Base-by-base conservation (phyloP, 1,284 basidiomycete genomes). In the Ceratorhiza oryzae-sativae region DNA sequence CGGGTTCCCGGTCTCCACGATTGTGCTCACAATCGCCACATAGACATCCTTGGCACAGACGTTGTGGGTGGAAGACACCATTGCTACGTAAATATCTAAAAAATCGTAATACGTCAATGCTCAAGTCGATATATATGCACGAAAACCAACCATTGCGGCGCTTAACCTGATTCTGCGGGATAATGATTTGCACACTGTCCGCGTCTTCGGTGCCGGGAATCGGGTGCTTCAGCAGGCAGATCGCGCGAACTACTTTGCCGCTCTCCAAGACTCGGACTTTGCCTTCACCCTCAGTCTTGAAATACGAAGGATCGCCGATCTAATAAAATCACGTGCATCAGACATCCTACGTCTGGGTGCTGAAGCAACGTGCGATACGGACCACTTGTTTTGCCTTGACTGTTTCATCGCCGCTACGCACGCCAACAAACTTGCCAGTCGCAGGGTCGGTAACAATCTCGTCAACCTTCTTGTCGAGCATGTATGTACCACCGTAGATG, bases 401-500 rank as follows among this genome's bases (percentile, higher is more conserved):
- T 18, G 90, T 97, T 85, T 99, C 97, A 8, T 87, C 86, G 48
- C 89, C 95, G 77, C 90, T 92, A 51, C 90, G 91, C 51, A 99
- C 97, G 71, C 97, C 97, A 67, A 92, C 86, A 78, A 99, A 98
- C 80, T 93, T 94, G 79, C 97, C 97, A 73, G 81, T 80, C 59
- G 91, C 88, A 9, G 83, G 79, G 79, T 91, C 92, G 61, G 91
- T 92, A 74, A 98, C 91, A 78, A 99, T 95, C 80, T 94, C 89
- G 76, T 98, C 90, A 77, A 98, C 92, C 72, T 86, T 86, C 84
- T 99, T 99, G 86, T 98, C 95, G 72, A 99, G 91, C 97, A 99
- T 99, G 85, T 99, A 99, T 18, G 97, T 99, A 67, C 97, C 97
- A 70, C 97, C 97, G 80, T 99, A 98, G 80, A 99, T 98, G 77